These are phyloP conservation scores for Mucor lusitanicus DNA, from an alignment of 371 early-diverging fungal species.

Conservation along the genomic window DNA sequence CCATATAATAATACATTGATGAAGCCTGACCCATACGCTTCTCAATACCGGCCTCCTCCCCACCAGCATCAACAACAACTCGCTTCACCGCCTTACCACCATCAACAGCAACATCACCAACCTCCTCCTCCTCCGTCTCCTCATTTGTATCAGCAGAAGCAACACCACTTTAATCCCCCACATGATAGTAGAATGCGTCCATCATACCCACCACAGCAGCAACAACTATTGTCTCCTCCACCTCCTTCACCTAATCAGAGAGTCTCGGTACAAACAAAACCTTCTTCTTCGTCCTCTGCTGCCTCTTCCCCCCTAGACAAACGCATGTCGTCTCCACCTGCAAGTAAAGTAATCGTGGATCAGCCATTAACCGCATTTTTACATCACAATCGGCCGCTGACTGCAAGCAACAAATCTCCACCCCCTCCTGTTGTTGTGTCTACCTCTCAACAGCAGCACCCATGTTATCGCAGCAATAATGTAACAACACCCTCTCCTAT, in stretches of 20 bases:
- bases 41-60: neutral
- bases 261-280: neutral
- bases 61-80: neutral
- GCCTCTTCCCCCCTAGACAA: neutral
- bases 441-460: neutral
- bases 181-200: neutral
- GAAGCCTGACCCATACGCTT: neutral
- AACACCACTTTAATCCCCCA: neutral
- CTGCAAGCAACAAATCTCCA: neutral
- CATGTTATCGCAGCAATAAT: neutral
- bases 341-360: slow-evolving; percentile 17
- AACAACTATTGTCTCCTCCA: neutral
- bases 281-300: neutral
- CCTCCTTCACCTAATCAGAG: neutral
- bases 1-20: neutral
- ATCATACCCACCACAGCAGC: neutral
- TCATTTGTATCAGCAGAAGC: neutral
- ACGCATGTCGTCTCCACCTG: neutral
- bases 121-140: neutral
- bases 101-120: neutral
- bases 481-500: neutral
- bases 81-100: neutral
- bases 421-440: neutral
- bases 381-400: neutral
- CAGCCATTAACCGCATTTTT: slow-evolving; percentile 25